Evolutionary conservation across 2,329 filamentous ascomycete species (phyloP).

Genomic region (Incumbomyces lentus): DNA sequence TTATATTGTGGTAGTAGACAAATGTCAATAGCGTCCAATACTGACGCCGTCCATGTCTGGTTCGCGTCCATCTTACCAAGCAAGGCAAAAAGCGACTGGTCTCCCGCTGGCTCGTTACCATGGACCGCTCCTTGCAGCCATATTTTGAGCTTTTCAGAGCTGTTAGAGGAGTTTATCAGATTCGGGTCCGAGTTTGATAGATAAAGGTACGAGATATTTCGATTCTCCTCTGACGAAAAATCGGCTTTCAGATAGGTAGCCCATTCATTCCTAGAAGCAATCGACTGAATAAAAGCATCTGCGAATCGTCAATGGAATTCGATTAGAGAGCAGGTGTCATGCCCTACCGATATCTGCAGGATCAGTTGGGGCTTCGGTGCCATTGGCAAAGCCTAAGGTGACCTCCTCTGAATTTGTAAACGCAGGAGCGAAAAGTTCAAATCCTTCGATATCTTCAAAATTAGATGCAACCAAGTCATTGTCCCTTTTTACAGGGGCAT

Average conservation of each 20-base stretch:
- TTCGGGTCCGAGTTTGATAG: background rate
- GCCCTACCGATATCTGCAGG: conserved; percentile 4
- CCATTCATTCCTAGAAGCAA: conserved; percentile 7
- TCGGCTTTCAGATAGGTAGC: conserved; percentile 1
- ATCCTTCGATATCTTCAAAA: conserved; percentile 6
- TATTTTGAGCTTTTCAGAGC: conserved; percentile 6
- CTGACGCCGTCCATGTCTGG: conserved; percentile 7
- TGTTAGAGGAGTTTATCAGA: background rate
- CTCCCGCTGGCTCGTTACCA: conserved; percentile 8
- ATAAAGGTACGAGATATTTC: conserved; percentile 6
- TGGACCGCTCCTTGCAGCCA: conserved; percentile 9
- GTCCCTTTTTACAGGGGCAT: conserved; percentile 6
- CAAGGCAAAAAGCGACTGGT: conserved; percentile 8
- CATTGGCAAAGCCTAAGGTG: conserved; percentile 2
- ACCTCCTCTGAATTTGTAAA: conserved; percentile 4
- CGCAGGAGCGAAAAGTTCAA: conserved; percentile 8
- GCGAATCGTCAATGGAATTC: background rate
- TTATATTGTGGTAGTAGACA: conserved; percentile 9
- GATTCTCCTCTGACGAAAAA: conserved; percentile 8
- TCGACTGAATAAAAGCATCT: conserved; percentile 6
- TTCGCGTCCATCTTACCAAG: conserved; percentile 10
- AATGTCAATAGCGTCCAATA: conserved; percentile 8
- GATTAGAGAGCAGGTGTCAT: background rate
- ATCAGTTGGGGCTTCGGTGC: conserved; percentile 9
- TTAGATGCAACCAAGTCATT: conserved; percentile 3